A percentile compares a stretch with the other conserved stretches of the same genome.
phyloP scores from a whole-genome alignment of 768 basidiomycete species.

The Leccinum boreale region DNA sequence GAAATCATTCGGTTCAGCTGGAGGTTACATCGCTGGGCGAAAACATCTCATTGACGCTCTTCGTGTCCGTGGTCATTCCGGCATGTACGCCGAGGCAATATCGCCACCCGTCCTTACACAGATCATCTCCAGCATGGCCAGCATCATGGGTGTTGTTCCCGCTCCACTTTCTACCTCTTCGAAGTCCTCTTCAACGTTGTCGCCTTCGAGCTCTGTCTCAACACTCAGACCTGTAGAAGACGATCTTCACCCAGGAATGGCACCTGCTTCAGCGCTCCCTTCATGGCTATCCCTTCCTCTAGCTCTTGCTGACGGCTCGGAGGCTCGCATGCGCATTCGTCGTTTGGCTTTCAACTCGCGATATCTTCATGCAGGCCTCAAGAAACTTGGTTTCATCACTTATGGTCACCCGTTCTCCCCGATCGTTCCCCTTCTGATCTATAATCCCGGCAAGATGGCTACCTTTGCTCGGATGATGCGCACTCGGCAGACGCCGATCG shows the following conservation, averaged over 20 bases:
- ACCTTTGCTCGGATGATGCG: constrained; percentile 90
- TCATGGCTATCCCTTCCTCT: constrained; percentile 76
- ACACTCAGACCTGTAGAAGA: constrained; percentile 37
- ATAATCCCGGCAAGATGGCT: constrained; percentile 92
- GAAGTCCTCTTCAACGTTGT: constrained; percentile 21
- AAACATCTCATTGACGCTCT: constrained; percentile 79
- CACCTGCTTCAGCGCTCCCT: constrained; percentile 61
- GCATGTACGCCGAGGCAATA: constrained; percentile 87
- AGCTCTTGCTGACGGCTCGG: constrained; percentile 72
- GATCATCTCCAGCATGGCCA: constrained; percentile 87
- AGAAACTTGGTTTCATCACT: constrained; percentile 94
- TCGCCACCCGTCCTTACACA: constrained; percentile 89
- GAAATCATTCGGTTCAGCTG: constrained; percentile 89
- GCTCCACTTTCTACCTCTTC: constrained; percentile 32
- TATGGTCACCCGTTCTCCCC: constrained; percentile 91
- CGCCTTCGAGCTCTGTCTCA: constrained; percentile 30
- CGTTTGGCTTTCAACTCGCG: constrained; percentile 94
- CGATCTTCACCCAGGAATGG: constrained; percentile 64
- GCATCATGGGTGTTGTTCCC: constrained; percentile 83
- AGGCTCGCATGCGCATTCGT: constrained; percentile 78
- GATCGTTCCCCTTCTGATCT: constrained; percentile 88
- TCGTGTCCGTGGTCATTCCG: constrained; percentile 76
- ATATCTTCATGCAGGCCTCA: constrained; percentile 82
- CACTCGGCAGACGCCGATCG: constrained; percentile 68
- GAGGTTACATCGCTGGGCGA: constrained; percentile 89